phyloP scores from a whole-genome alignment of 257 asterid species.

The Penstemon eatonii region DNA sequence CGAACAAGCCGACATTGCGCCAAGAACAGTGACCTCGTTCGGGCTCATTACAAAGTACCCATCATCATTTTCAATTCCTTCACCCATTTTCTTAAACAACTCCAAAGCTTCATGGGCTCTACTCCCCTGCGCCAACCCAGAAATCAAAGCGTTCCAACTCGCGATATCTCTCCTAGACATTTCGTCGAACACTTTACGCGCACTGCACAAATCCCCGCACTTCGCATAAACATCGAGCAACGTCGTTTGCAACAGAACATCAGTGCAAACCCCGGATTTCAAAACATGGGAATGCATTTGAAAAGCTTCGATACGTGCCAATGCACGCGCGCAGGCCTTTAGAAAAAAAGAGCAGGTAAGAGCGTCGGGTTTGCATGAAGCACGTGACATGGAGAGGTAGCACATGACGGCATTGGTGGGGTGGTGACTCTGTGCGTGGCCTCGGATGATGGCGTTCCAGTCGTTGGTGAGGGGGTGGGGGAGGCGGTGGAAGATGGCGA shows the following conservation, averaged over 20 bases:
- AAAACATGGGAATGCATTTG: constrained; percentile 65
- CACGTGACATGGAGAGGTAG: constrained; percentile 67
- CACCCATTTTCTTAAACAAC: constrained; percentile 57
- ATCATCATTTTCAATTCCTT: constrained; percentile 14
- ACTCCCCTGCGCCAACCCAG: constrained; percentile 89
- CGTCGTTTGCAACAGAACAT: constrained; percentile 74
- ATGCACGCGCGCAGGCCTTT: constrained; percentile 86
- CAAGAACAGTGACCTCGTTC: constrained; percentile 82
- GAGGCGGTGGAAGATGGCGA: constrained; percentile 51
- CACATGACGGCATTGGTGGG: constrained; percentile 59
- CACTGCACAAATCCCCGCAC: constrained; percentile 55
- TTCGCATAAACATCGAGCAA: constrained; percentile 73
- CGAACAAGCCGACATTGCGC: constrained; percentile 81
- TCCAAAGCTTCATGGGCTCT: constrained; percentile 64
- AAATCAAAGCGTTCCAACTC: constrained; percentile 82
- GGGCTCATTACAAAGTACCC: constrained; percentile 34
- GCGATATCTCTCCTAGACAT: constrained; percentile 74
- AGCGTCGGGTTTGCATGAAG: constrained; percentile 73
- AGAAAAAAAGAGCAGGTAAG: constrained; percentile 87
- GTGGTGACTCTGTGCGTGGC: constrained; percentile 70
- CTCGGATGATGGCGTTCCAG: constrained; percentile 96
- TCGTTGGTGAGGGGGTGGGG: constrained; percentile 67
- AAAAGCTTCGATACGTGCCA: constrained; percentile 50
- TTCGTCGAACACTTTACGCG: constrained; percentile 71
- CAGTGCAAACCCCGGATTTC: constrained; percentile 51